Percentiles rank a stretch among this genome's conserved stretches.
phyloP scores from a whole-genome alignment of 2,329 filamentous ascomycete genomes.

The Fusarium decemcellulare region DNA sequence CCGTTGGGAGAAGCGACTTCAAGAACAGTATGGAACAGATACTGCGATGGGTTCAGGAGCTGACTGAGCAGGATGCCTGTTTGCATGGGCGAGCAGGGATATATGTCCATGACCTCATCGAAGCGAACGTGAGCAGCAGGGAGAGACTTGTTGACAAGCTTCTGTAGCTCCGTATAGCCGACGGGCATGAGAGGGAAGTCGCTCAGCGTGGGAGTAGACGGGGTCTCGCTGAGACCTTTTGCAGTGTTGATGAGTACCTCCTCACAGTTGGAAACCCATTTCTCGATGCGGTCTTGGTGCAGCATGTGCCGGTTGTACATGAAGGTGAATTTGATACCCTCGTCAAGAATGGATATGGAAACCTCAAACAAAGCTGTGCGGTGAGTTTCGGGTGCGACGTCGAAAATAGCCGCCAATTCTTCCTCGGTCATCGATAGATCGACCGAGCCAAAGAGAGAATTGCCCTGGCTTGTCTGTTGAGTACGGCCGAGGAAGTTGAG shows the following conservation, averaged over 20 bases:
- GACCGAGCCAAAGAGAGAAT: neutral
- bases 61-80: conserved; percentile 55
- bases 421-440: conserved; percentile 14
- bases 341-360: conserved; percentile 21
- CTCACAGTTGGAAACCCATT: conserved; percentile 31
- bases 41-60: conserved; percentile 32
- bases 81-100: conserved; percentile 56
- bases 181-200: conserved; percentile 52
- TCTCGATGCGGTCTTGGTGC: conserved; percentile 24
- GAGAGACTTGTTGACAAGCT: conserved; percentile 39
- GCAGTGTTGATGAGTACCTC: conserved; percentile 14
- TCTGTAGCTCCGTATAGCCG: conserved; percentile 47
- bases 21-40: conserved; percentile 36
- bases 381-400: conserved; percentile 17
- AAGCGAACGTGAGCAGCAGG: conserved; percentile 31
- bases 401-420: conserved; percentile 10
- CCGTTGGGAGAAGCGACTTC: conserved; percentile 10
- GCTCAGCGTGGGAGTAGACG: conserved; percentile 46
- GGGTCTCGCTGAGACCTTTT: conserved; percentile 19
- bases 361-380: conserved; percentile 41
- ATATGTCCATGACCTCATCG: conserved; percentile 51
- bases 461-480: conserved; percentile 5
- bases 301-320: conserved; percentile 36
- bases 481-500: conserved; percentile 29
- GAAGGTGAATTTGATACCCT: conserved; percentile 1